Evolutionary conservation across 352 stramenopile species (phyloP), one percentile per base, ranked within the genome.

Genomic region (Globisporangium cederbergense): DNA sequence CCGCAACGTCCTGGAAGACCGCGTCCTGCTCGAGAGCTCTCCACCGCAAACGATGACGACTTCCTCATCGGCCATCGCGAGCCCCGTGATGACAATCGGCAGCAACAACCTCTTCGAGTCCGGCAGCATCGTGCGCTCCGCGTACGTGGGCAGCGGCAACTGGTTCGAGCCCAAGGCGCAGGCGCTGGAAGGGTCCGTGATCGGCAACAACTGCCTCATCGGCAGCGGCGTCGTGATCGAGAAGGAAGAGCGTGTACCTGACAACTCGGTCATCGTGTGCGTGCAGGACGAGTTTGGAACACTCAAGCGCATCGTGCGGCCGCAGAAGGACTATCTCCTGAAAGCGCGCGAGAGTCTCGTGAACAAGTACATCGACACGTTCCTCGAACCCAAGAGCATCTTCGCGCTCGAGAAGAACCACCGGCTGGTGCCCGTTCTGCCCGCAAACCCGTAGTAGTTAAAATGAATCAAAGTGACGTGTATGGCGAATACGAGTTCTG

Each of bases 381-480:
- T 93, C 36, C 74, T 84, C 64, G 83, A 90, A 25, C 51, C 78
- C 4, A 94, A 90, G 58, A 92, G 85, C 53, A 67, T 69, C 6
- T 87, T 89, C 53, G 85, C 85, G 28, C 81, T 96, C 8, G 81
- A 85, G 62, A 89, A 89, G 66, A 87, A 92, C 65, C 87, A 96
- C 58, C 83, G 86, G 16, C 62, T 92, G 47, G 60, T 88, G 58
- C 68, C 73, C 0, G n/a, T 61, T 18, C 54, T 59, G 10, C 47
- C 54, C 13, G 32, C n/a, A n/a, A 30, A 32, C 7, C 32, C 52
- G 32, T 58, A 58, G 25, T 28, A 58, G 32, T 32, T 3, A 20
- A 38, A 10, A 34, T 52, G 9, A 20, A 34, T 52, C 20, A 20
- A 36, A 10, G 22, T 54, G 22, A 54, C 25, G 49, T 55, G 28